These are phyloP conservation scores for Eimeria praecox DNA, from an alignment of 169 alveolate genomes.

Conservation along the genomic window DNA sequence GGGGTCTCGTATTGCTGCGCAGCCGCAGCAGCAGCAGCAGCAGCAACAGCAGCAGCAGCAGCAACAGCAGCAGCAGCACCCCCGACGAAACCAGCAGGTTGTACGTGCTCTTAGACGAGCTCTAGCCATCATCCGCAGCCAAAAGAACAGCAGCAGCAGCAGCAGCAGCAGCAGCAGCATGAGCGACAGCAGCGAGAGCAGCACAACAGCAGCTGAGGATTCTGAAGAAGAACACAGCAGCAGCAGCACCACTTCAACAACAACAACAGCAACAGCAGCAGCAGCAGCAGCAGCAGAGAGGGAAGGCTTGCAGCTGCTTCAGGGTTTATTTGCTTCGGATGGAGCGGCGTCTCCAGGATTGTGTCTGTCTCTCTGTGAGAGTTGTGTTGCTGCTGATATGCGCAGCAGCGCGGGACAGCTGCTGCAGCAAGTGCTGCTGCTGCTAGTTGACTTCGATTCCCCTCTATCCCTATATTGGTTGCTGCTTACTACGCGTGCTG, in stretches of 20 bases:
- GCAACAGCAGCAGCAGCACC: slow-evolving; percentile 42
- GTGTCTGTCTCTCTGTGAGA: slow-evolving; percentile 71
- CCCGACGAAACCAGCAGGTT: slow-evolving; percentile 14
- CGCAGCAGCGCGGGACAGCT: slow-evolving; percentile 78
- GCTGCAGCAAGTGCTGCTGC: slow-evolving; percentile 71
- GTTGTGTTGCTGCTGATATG: slow-evolving; percentile 71
- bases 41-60: slow-evolving; percentile 56
- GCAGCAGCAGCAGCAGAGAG: slow-evolving; percentile 6
- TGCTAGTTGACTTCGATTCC: slow-evolving; percentile 60
- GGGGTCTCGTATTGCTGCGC: slow-evolving; percentile 62
- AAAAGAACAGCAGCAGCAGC: slow-evolving; percentile 42
- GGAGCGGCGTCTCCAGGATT: slow-evolving; percentile 39
- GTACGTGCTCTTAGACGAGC: slow-evolving; percentile 1
- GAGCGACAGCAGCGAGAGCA: slow-evolving; percentile 4
- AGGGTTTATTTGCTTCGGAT: slow-evolving; percentile 47
- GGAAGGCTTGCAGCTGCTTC: slow-evolving; percentile 16
- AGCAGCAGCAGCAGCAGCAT: slow-evolving; percentile 25
- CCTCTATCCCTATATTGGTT: slow-evolving; percentile 79
- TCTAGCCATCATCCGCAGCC: background rate
- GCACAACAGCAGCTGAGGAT: background rate
- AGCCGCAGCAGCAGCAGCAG: slow-evolving; percentile 58
- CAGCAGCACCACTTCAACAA: slow-evolving; percentile 12
- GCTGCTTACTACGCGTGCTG: slow-evolving; percentile 61
- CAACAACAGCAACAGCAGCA: slow-evolving; percentile 22
- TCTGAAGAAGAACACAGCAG: background rate